Conservation (phyloP, 345 rosid species). For the Microcos paniculata region DNA sequence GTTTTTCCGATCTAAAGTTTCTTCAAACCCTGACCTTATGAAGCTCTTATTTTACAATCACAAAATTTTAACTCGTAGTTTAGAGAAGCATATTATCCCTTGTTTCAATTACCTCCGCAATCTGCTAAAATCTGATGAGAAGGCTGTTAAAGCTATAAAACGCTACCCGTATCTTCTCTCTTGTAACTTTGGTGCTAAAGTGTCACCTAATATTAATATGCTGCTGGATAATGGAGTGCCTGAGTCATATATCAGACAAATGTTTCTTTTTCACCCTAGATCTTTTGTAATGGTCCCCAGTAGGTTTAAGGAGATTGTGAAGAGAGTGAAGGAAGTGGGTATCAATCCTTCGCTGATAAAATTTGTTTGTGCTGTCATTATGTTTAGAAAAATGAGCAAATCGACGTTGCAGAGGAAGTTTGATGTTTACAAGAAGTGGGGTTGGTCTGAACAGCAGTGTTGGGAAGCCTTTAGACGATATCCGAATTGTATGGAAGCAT, state of each 20-base stretch:
- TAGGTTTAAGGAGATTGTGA: conserved; percentile 2
- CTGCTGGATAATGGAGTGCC: conserved; percentile 32
- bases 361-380: conserved; percentile 17
- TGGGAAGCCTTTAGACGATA: conserved; percentile 1
- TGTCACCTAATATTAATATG: not conserved
- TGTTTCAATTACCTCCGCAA: conserved; percentile 18
- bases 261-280: not conserved
- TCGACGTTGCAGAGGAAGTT: conserved; percentile 23
- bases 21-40: conserved; percentile 14
- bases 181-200: not conserved
- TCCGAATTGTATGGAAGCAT: not conserved
- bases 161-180: conserved; percentile 15
- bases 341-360: not conserved
- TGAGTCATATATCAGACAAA: not conserved
- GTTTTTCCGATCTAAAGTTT: conserved; percentile 27
- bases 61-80: conserved; percentile 18
- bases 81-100: conserved; percentile 23
- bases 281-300: not conserved
- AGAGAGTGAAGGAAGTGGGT: conserved; percentile 20
- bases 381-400: not conserved
- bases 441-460: conserved; percentile 21
- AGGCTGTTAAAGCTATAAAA: conserved; percentile 13
- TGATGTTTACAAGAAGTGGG: conserved; percentile 22
- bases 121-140: conserved; percentile 14
- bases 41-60: conserved; percentile 20